Conservation (phyloP, 179 eudicot genomes). For the Vitellaria paradoxa region DNA sequence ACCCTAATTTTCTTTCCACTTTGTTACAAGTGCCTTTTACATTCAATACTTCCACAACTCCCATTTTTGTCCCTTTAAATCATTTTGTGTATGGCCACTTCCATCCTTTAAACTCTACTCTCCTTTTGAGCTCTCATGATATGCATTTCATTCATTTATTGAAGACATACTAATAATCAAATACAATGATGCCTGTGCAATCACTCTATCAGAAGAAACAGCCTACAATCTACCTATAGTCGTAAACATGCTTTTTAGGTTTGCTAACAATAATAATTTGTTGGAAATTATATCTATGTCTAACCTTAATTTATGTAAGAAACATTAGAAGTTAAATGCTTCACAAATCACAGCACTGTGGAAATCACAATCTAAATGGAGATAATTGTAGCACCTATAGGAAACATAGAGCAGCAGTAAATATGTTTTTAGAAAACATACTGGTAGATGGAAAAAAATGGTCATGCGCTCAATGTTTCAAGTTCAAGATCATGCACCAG, state of each 20-base stretch:
- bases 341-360: not conserved
- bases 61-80: not conserved
- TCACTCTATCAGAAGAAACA: not conserved
- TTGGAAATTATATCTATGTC: not conserved
- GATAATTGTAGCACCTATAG: not conserved
- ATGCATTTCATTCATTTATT: not conserved
- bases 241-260: not conserved
- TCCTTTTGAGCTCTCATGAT: not conserved
- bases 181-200: not conserved
- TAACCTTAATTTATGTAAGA: not conserved
- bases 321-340: not conserved
- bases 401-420: too few relatives aligned
- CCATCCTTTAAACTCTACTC: not conserved
- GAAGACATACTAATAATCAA: not conserved
- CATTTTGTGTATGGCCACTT: not conserved
- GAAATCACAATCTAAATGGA: not conserved
- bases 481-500: conserved; percentile 38
- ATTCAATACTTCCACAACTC: not conserved
- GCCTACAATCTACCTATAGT: not conserved
- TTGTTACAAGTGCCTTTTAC: not conserved
- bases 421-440: not conserved
- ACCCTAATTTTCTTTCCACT: not conserved
- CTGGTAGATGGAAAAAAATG: not conserved
- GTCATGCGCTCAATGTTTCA: conserved; percentile 38
- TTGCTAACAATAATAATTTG: not conserved